phyloP scores from a whole-genome alignment of 495 filamentous ascomycete species.

The Friedmanniomyces endolithicus region DNA sequence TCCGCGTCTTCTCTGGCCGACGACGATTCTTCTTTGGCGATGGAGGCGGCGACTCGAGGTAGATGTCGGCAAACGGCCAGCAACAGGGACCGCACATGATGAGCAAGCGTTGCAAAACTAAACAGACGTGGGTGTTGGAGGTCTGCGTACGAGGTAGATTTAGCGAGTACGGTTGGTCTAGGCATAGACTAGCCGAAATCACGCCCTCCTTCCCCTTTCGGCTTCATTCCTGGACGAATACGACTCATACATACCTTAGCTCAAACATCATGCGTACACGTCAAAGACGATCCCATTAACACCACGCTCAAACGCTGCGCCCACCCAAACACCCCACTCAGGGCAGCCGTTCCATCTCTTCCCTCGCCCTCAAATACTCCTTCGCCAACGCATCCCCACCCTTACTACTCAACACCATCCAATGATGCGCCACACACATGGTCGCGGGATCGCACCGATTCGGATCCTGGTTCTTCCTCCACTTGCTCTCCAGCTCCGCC shows the following conservation, averaged over 20 bases:
- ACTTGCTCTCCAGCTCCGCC: constrained; percentile 69
- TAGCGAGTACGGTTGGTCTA: no score
- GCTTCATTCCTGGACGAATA: no score
- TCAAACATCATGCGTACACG: no score
- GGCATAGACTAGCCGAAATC: no score
- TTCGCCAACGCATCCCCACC: constrained; percentile 81
- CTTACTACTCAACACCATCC: constrained; percentile 85
- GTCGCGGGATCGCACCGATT: constrained; percentile 70
- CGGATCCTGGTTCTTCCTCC: constrained; percentile 37
- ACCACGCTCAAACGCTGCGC: background rate
- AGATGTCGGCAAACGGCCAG: constrained; percentile 28
- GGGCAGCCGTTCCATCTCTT: constrained; percentile 42
- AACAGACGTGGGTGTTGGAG: no score
- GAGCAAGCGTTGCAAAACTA: background rate
- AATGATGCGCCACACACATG: constrained; percentile 94
- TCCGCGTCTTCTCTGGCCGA: background rate
- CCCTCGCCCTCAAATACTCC: constrained; percentile 67
- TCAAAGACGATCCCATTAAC: no score
- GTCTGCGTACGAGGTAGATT: no score
- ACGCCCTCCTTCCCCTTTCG: no score
- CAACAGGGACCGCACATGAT: constrained; percentile 26
- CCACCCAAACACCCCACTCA: constrained; percentile 6
- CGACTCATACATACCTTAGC: no score
- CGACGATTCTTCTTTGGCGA: background rate
- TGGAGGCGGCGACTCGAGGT: constrained; percentile 20